Conservation (phyloP, 2,329 filamentous ascomycete genomes). For the Phialemoniopsis sp. region DNA sequence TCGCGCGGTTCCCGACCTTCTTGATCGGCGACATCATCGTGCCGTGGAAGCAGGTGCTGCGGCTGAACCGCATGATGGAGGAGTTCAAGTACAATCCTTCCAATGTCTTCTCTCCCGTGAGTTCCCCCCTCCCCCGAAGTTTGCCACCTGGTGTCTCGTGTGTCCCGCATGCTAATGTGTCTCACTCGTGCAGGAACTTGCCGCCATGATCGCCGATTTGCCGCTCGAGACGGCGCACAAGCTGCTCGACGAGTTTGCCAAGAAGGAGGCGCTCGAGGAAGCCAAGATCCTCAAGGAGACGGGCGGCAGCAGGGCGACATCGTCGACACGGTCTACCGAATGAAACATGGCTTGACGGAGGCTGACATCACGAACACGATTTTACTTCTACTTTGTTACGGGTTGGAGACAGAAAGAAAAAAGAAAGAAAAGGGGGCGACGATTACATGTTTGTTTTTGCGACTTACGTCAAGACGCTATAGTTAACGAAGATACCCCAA, state of each 20-base stretch:
- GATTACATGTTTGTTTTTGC: too few relatives aligned
- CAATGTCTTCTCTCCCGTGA: slow-evolving; percentile 19
- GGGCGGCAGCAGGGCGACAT: slow-evolving; percentile 2
- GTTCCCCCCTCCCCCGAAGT: background rate
- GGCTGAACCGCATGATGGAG: slow-evolving; percentile 26
- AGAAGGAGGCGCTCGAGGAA: slow-evolving; percentile 10
- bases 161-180: background rate
- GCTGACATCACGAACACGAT: too few relatives aligned
- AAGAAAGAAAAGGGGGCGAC: too few relatives aligned
- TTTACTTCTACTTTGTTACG: too few relatives aligned
- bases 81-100: slow-evolving; percentile 21
- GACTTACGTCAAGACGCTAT: too few relatives aligned
- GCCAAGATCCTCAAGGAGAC: slow-evolving; percentile 10
- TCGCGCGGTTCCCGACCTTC: slow-evolving; percentile 21
- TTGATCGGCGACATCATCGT: slow-evolving; percentile 28
- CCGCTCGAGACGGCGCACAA: slow-evolving; percentile 15
- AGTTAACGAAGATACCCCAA: too few relatives aligned
- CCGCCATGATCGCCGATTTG: slow-evolving; percentile 12
- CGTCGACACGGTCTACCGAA: slow-evolving; percentile 8
- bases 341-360: too few relatives aligned
- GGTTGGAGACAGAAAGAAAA: too few relatives aligned
- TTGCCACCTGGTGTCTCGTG: too few relatives aligned
- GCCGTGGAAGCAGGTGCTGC: slow-evolving; percentile 27
- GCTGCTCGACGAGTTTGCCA: slow-evolving; percentile 13
- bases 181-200: slow-evolving; percentile 9